These are phyloP conservation scores for Neurospora sp. DNA, from an alignment of 495 filamentous ascomycete genomes.

Conservation along the genomic window DNA sequence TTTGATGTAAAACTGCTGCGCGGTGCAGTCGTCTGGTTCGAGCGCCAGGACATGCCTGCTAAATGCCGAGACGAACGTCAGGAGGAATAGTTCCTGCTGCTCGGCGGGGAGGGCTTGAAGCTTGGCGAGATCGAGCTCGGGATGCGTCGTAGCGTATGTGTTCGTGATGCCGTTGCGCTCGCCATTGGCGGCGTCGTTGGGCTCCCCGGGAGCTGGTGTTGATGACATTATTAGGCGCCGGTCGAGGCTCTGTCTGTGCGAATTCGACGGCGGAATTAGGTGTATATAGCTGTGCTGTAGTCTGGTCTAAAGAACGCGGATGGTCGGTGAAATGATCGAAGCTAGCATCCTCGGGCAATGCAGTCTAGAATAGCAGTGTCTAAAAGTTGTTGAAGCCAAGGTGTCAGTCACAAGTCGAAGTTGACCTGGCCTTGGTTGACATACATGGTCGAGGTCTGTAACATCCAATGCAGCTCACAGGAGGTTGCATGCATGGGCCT, in stretches of 20 bases:
- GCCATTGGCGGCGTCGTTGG: constrained; percentile 14
- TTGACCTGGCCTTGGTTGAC: too few relatives aligned
- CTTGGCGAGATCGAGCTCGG: constrained; percentile 76
- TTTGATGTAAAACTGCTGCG: constrained; percentile 81
- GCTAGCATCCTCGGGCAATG: neutral
- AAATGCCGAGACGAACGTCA: constrained; percentile 79
- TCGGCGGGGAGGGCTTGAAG: constrained; percentile 84
- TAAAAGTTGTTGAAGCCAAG: neutral
- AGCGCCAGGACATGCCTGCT: constrained; percentile 69
- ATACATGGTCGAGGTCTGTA: neutral
- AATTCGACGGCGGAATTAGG: neutral
- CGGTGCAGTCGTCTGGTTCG: constrained; percentile 65
- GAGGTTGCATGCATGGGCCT: neutral
- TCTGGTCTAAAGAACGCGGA: neutral
- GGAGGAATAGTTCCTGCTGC: constrained; percentile 88
- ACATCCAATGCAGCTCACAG: neutral
- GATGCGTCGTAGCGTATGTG: constrained; percentile 29
- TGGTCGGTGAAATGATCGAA: neutral
- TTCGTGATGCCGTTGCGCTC: constrained; percentile 7
- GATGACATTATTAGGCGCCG: constrained; percentile 6
- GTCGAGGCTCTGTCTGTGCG: neutral
- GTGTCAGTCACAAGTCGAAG: neutral
- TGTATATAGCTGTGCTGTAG: neutral
- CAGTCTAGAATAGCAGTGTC: neutral
- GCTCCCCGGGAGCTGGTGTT: constrained; percentile 12